Percentiles rank a stretch among this genome's conserved stretches.
These are phyloP conservation scores for Trichoderma sp. DNA, from an alignment of 2,329 filamentous ascomycete genomes.

Conservation along the genomic window DNA sequence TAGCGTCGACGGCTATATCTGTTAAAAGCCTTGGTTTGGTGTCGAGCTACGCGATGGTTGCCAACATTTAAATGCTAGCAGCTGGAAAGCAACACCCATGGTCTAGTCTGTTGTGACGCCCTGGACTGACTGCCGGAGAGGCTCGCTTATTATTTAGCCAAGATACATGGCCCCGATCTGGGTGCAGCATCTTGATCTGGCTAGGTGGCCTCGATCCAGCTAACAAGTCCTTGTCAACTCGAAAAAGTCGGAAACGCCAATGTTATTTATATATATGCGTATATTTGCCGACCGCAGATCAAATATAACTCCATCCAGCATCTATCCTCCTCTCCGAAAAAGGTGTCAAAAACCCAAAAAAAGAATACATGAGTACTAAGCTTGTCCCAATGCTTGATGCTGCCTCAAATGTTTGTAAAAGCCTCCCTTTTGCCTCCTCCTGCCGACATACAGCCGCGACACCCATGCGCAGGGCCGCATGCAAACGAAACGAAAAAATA, in stretches of 20 bases:
- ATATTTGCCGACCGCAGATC: not conserved
- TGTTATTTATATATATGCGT: not conserved
- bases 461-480: constrained; percentile 4
- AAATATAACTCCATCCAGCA: constrained; percentile 18
- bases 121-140: not conserved
- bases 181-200: not conserved
- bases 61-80: not conserved
- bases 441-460: constrained; percentile 14
- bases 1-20: constrained; percentile 17
- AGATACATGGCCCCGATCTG: not conserved
- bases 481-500: not conserved
- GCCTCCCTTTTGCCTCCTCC: not conserved
- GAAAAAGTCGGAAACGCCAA: constrained; percentile 4
- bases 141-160: not conserved
- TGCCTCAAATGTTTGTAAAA: constrained; percentile 15
- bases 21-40: not conserved
- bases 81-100: too few species aligned
- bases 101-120: not conserved
- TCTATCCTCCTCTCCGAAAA: constrained; percentile 7
- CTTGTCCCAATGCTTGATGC: constrained; percentile 23
- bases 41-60: not conserved
- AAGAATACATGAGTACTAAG: constrained; percentile 25
- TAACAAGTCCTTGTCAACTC: not conserved
- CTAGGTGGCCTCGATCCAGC: not conserved
- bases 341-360: constrained; percentile 7